phyloP scores from a whole-genome alignment of 768 basidiomycete genomes.

The Cubamyces lactineus region DNA sequence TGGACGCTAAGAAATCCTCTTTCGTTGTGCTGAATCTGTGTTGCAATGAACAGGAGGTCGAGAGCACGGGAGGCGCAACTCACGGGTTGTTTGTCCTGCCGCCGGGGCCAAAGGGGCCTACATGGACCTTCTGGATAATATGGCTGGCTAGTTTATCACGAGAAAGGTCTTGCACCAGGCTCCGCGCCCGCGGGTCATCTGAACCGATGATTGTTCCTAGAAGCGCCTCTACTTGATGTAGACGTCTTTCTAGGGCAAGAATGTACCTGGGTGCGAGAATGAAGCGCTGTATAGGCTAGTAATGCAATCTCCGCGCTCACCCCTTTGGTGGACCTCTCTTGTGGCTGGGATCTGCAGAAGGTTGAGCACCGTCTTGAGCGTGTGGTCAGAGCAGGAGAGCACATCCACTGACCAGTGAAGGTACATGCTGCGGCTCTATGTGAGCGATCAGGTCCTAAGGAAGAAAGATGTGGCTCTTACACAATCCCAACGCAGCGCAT shows the following conservation, averaged over 20 bases:
- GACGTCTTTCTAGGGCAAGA: conserved; percentile 45
- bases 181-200: conserved; percentile 43
- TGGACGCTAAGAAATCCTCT: conserved; percentile 36
- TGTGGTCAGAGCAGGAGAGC: neutral
- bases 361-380: neutral
- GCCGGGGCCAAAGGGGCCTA: conserved; percentile 40
- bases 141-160: conserved; percentile 42
- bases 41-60: neutral
- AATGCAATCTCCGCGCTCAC: conserved; percentile 9
- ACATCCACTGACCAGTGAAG: conserved; percentile 26
- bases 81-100: conserved; percentile 34
- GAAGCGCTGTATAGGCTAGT: neutral
- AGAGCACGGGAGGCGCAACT: neutral
- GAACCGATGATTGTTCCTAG: conserved; percentile 45
- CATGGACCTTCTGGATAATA: conserved; percentile 41
- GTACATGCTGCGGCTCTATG: conserved; percentile 30
- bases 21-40: conserved; percentile 35
- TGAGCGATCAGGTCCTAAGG: neutral
- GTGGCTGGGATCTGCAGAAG: conserved; percentile 30
- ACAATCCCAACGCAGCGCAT: conserved; percentile 34
- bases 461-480: conserved; percentile 24
- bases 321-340: conserved; percentile 43
- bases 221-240: conserved; percentile 49
- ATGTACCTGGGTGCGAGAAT: conserved; percentile 38
- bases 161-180: conserved; percentile 39